Conservation (phyloP, 2,329 filamentous ascomycete species). For the Berkeleyomyces basicola region DNA sequence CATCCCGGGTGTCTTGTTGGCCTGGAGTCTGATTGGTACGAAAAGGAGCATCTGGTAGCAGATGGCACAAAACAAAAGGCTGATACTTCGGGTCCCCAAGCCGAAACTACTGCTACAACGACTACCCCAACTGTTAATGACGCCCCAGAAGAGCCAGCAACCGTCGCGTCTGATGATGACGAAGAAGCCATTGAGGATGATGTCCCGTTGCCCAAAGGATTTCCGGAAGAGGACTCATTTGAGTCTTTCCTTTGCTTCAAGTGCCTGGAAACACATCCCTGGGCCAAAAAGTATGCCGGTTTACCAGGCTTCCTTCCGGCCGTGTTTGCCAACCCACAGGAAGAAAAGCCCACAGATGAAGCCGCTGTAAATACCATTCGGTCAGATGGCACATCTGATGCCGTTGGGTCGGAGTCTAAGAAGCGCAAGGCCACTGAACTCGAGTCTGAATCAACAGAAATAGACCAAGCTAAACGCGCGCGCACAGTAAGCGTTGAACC, state of each 20-base stretch:
- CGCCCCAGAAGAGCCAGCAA: neutral
- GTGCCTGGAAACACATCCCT: constrained; percentile 72
- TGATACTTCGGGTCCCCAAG: neutral
- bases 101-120: neutral
- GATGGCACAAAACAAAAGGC: neutral
- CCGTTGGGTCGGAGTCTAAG: constrained; percentile 24
- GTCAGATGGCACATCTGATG: neutral
- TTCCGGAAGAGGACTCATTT: constrained; percentile 78
- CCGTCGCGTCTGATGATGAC: constrained; percentile 16
- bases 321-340: constrained; percentile 33
- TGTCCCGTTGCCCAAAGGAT: constrained; percentile 63
- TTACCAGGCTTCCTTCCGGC: constrained; percentile 63
- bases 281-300: constrained; percentile 80
- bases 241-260: constrained; percentile 88
- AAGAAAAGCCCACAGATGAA: constrained; percentile 6
- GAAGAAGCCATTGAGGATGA: constrained; percentile 32
- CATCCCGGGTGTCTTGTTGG: constrained; percentile 86
- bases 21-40: constrained; percentile 55
- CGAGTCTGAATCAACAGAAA: constrained; percentile 29
- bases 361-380: constrained; percentile 10
- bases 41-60: constrained; percentile 23
- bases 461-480: constrained; percentile 25
- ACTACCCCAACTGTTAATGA: neutral
- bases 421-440: constrained; percentile 50
- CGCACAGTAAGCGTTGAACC: neutral